Evolutionary conservation across 495 filamentous ascomycete genomes (phyloP).

Genomic region (Tuber aestivum): DNA sequence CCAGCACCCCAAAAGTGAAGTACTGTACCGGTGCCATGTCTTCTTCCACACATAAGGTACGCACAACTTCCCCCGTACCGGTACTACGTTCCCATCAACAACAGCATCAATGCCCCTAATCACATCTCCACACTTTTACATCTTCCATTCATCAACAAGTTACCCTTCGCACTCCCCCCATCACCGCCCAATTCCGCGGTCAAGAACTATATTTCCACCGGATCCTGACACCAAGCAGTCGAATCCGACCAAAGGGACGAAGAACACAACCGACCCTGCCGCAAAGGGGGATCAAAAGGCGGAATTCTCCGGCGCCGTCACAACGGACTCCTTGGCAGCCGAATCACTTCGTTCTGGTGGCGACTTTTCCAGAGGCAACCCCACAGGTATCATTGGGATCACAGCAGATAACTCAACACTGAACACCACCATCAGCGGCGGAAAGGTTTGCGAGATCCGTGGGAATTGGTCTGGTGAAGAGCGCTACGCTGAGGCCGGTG

Average conservation of each 20-base stretch:
- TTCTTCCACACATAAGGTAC: conserved; percentile 23
- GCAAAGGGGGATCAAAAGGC: conserved; percentile 39
- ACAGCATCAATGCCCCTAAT: conserved; percentile 15
- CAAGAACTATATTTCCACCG: conserved; percentile 13
- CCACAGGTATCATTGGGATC: conserved; percentile 52
- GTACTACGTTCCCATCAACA: conserved; percentile 16
- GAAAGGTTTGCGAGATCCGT: conserved; percentile 47
- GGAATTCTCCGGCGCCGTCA: conserved; percentile 54
- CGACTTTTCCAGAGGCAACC: conserved; percentile 52
- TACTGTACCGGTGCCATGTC: conserved; percentile 3
- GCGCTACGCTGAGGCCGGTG: neutral
- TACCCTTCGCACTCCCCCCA: conserved; percentile 22
- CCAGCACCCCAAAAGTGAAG: neutral
- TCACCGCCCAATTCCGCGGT: conserved; percentile 21
- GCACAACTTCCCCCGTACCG: conserved; percentile 7
- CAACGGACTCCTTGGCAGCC: conserved; percentile 59
- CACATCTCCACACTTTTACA: conserved; percentile 8
- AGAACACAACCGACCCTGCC: conserved; percentile 47
- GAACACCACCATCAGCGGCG: conserved; percentile 47
- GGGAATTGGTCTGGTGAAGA: conserved; percentile 43
- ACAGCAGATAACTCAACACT: conserved; percentile 43
- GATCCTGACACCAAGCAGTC: conserved; percentile 12
- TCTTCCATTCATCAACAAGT: neutral
- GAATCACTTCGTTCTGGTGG: conserved; percentile 54
- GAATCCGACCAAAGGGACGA: conserved; percentile 26